A percentile compares a stretch with the other conserved stretches of the same genome.
phyloP scores from a whole-genome alignment of 73 alveolate species.

The Stentor coeruleus region DNA sequence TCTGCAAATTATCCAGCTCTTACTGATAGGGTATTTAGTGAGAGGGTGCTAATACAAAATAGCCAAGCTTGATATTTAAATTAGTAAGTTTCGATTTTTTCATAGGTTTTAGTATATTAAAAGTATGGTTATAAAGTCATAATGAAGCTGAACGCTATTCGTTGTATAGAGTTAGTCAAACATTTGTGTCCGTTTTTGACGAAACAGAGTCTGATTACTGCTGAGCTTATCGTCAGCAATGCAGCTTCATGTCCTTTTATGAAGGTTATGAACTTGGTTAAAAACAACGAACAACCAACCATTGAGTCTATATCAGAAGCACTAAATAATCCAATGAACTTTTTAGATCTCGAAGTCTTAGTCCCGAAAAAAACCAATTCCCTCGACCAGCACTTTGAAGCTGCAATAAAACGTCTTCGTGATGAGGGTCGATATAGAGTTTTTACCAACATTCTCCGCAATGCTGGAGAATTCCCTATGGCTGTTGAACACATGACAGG shows the following conservation, averaged over 20 bases:
- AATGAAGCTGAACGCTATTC: conserved; percentile 4
- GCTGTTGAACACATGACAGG: conserved; percentile 45
- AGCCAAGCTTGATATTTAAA: too few relatives aligned
- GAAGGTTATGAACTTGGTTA: conserved; percentile 20
- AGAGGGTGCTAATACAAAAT: too few relatives aligned
- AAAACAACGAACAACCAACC: not conserved
- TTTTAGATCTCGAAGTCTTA: conserved; percentile 22
- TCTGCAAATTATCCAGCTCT: too few relatives aligned
- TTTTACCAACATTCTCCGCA: conserved; percentile 50
- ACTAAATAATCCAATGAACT: conserved; percentile 17
- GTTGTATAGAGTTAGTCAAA: conserved; percentile 17
- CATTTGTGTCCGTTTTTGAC: conserved; percentile 23
- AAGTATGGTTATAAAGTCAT: too few relatives aligned
- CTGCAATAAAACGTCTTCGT: conserved; percentile 44
- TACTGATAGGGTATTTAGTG: too few relatives aligned
- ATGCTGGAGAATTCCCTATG: conserved; percentile 61
- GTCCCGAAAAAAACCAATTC: not conserved
- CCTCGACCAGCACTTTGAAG: conserved; percentile 35
- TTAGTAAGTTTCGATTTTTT: too few relatives aligned
- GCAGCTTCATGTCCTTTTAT: conserved; percentile 21
- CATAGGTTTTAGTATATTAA: too few relatives aligned
- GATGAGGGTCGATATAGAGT: conserved; percentile 72
- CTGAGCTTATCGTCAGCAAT: not conserved
- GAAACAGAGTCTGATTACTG: not conserved
- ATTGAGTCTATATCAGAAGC: conserved; percentile 9